Conservation (phyloP, 1,139 yeast genomes). For the Geotrichum klebahnii region DNA sequence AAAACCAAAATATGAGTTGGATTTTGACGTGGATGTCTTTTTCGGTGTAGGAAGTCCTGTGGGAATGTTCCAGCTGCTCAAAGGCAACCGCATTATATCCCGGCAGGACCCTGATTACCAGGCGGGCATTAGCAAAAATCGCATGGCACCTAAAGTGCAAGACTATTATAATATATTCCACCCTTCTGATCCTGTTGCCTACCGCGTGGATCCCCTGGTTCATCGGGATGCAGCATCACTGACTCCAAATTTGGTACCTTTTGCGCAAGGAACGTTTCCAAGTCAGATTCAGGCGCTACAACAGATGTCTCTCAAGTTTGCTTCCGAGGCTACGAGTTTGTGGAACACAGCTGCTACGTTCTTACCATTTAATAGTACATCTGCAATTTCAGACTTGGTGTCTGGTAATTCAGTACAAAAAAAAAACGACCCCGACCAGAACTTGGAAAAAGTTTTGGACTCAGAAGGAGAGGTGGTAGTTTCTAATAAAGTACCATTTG, state of each 20-base stretch:
- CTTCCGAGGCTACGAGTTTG: constrained; percentile 48
- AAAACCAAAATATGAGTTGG: constrained; percentile 38
- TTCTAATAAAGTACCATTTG: constrained; percentile 15
- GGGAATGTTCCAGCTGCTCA: constrained; percentile 72
- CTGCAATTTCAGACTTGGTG: too few species aligned
- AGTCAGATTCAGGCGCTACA: constrained; percentile 42
- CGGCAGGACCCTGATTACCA: constrained; percentile 31
- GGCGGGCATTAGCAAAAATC: constrained; percentile 25
- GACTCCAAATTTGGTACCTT: constrained; percentile 60
- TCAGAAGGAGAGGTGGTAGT: constrained; percentile 2
- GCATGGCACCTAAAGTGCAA: constrained; percentile 40
- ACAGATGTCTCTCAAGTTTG: constrained; percentile 44
- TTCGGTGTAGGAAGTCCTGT: constrained; percentile 85
- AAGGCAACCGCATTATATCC: constrained; percentile 51
- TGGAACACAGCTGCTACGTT: constrained; percentile 30
- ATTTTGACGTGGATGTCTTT: constrained; percentile 65
- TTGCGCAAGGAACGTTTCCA: constrained; percentile 48
- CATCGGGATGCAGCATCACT: constrained; percentile 51
- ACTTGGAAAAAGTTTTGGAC: not conserved
- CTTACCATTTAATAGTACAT: constrained; percentile 5
- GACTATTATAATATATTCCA: constrained; percentile 76
- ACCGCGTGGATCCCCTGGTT: constrained; percentile 78
- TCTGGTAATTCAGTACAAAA: too few species aligned
- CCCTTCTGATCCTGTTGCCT: constrained; percentile 85
- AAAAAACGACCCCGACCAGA: too few species aligned